Percentiles rank a stretch among this genome's conserved stretches.
Conservation (phyloP, 306 rosid species). For the Fagus sylvatica region DNA sequence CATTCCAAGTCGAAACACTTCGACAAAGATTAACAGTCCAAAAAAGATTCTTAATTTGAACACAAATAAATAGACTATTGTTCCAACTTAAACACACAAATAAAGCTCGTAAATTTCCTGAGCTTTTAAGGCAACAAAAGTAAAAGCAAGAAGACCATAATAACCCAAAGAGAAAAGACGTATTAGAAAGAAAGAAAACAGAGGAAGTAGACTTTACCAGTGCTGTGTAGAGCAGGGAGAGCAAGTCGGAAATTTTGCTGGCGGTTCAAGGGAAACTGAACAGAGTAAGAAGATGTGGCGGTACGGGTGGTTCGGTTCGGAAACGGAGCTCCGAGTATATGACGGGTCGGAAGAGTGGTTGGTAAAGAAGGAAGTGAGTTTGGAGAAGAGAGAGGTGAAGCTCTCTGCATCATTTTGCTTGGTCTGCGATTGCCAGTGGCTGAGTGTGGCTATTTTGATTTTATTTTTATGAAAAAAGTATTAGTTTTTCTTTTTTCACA, state of each 20-base stretch:
- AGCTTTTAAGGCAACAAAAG: not conserved
- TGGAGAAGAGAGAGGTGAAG: slow-evolving; percentile 40
- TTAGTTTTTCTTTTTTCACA: too few species aligned
- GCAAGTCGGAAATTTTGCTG: slow-evolving; percentile 34
- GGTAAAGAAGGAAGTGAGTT: slow-evolving; percentile 30
- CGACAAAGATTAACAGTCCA: not conserved
- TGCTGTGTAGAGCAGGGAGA: slow-evolving; percentile 35
- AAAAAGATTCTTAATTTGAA: not conserved
- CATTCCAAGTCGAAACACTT: too few species aligned
- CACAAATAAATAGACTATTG: not conserved
- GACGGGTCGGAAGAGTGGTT: slow-evolving; percentile 31
- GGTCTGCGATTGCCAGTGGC: not conserved
- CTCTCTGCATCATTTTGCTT: slow-evolving; percentile 36
- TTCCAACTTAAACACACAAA: not conserved
- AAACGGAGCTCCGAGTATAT: slow-evolving; percentile 30
- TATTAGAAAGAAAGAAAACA: not conserved
- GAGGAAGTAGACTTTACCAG: slow-evolving; percentile 33
- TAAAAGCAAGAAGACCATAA: not conserved
- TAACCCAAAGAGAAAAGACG: not conserved
- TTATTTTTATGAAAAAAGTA: not conserved
- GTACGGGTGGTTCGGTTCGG: slow-evolving; percentile 19
- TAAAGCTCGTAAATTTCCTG: not conserved
- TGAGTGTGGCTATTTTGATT: not conserved
- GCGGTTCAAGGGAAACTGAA: slow-evolving; percentile 31
- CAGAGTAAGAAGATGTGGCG: slow-evolving; percentile 6